phyloP scores from a whole-genome alignment of 805 yeast species.

The Saccharomycopsis sp. region DNA sequence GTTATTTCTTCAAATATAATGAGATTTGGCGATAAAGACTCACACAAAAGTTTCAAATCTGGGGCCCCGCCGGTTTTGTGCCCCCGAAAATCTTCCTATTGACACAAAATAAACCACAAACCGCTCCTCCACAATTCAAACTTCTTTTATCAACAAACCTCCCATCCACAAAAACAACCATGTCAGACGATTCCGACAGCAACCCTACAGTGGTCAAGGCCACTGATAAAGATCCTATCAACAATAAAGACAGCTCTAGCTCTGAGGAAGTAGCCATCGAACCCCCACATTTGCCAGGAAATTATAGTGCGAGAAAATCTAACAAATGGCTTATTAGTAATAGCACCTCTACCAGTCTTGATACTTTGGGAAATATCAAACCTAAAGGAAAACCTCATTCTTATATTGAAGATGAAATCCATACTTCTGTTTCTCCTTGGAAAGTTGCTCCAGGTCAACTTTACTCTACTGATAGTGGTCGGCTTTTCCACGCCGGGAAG shows the following conservation, averaged over 20 bases:
- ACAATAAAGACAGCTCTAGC: constrained; percentile 6
- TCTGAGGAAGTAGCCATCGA: constrained; percentile 25
- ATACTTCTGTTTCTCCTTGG: constrained; percentile 45
- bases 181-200: background rate
- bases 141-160: no score
- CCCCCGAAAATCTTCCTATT: no score
- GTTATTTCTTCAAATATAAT: no score
- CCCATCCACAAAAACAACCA: no score
- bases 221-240: constrained; percentile 4
- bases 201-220: background rate
- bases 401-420: constrained; percentile 47
- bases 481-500: constrained; percentile 91
- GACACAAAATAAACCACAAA: no score
- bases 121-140: no score
- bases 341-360: constrained; percentile 9
- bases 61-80: no score
- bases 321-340: constrained; percentile 34
- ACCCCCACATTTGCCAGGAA: constrained; percentile 36
- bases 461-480: constrained; percentile 86
- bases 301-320: constrained; percentile 45
- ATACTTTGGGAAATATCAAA: background rate
- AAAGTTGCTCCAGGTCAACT: constrained; percentile 86
- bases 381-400: background rate
- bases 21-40: no score
- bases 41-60: no score